A percentile compares a stretch with the other conserved stretches of the same genome.
Evolutionary conservation across 1,139 yeast species (phyloP).

Genomic region (Yamadazyma aaseri): DNA sequence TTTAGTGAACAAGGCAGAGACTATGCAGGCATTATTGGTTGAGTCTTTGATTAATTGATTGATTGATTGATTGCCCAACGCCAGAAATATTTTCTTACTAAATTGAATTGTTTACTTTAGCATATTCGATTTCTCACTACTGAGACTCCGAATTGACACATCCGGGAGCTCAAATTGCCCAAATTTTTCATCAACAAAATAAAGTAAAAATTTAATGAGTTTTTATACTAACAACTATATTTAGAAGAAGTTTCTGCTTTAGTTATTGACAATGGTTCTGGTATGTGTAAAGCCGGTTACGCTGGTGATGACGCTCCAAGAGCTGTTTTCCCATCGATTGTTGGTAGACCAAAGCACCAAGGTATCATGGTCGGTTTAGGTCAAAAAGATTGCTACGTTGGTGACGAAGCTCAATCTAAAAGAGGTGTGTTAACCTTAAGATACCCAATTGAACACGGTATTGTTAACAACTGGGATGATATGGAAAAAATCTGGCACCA

Average conservation of each 20-base stretch:
- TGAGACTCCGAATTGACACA: not conserved
- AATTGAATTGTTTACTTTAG: too few relatives aligned
- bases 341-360: constrained; percentile 99
- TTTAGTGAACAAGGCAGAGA: too few relatives aligned
- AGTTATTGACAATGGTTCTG: constrained; percentile 99
- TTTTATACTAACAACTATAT: constrained; percentile 25
- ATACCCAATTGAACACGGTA: constrained; percentile 99
- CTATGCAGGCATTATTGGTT: too few relatives aligned
- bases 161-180: not conserved
- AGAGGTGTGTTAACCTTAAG: constrained; percentile 99
- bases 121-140: too few relatives aligned
- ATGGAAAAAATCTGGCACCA: constrained; percentile 99
- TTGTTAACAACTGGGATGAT: constrained; percentile 99
- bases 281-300: constrained; percentile 99
- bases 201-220: too few relatives aligned
- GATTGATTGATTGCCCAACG: not conserved
- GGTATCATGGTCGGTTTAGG: constrained; percentile 99
- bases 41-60: constrained; percentile 2
- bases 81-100: too few relatives aligned
- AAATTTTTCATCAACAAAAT: not conserved
- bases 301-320: constrained; percentile 99
- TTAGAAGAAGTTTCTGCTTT: constrained; percentile 60
- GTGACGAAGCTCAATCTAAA: constrained; percentile 99
- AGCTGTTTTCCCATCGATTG: constrained; percentile 99
- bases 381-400: constrained; percentile 99